phyloP scores from a whole-genome alignment of 164 flowering plant genomes.

The Nelumbo lutea region DNA sequence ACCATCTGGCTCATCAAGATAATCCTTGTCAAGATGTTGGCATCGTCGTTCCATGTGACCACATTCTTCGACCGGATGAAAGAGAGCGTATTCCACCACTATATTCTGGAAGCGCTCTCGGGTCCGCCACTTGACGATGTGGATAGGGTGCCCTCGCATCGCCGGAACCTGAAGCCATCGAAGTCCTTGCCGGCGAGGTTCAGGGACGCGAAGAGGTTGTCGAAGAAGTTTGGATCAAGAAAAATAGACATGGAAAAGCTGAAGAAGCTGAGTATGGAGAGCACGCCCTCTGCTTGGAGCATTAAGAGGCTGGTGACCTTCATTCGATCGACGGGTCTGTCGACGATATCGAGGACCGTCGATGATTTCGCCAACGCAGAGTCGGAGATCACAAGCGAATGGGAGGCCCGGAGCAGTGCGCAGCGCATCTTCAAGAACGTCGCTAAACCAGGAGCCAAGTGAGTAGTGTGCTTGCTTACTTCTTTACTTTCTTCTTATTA shows the following conservation, averaged over 20 bases:
- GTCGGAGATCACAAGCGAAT: slow-evolving; percentile 44
- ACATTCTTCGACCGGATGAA: slow-evolving; percentile 46
- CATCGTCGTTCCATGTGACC: slow-evolving; percentile 43
- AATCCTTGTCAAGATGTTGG: slow-evolving; percentile 32
- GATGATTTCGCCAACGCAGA: slow-evolving; percentile 30
- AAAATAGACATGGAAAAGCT: slow-evolving; percentile 39
- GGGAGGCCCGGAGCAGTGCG: slow-evolving; percentile 47
- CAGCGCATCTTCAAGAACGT: slow-evolving; percentile 53
- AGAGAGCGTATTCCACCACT: slow-evolving; percentile 43
- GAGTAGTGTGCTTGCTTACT: slow-evolving; percentile 9
- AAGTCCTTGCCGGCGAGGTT: slow-evolving; percentile 19
- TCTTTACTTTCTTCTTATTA: neutral
- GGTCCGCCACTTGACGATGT: slow-evolving; percentile 32
- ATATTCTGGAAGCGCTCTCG: slow-evolving; percentile 30
- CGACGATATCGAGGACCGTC: slow-evolving; percentile 41
- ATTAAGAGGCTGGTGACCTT: slow-evolving; percentile 34
- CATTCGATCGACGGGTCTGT: slow-evolving; percentile 30
- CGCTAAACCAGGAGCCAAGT: slow-evolving; percentile 52
- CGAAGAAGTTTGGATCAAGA: slow-evolving; percentile 20
- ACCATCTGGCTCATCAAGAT: slow-evolving; percentile 30
- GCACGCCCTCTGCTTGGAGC: slow-evolving; percentile 35
- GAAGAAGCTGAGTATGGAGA: slow-evolving; percentile 29
- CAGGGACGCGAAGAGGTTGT: slow-evolving; percentile 3
- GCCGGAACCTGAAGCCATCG: neutral
- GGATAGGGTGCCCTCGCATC: neutral